Conservation (phyloP, 345 rosid species). For the Ceriops tagal region DNA sequence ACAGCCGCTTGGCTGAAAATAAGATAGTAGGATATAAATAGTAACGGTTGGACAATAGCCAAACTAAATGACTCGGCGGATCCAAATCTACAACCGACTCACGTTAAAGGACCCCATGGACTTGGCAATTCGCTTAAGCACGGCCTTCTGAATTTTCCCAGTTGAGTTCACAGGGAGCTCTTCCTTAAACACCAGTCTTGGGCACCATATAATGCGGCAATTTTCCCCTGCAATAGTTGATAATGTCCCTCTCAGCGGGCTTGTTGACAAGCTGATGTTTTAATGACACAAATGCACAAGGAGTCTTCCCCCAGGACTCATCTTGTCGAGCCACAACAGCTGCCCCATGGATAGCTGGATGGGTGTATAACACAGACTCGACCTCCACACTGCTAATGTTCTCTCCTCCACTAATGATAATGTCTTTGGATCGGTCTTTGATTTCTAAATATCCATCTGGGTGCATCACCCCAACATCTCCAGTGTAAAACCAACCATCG, state of each 20-base stretch:
- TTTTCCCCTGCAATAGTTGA: constrained; percentile 48
- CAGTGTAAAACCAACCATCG: constrained; percentile 26
- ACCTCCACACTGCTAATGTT: constrained; percentile 27
- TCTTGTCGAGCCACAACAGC: constrained; percentile 29
- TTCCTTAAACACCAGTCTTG: constrained; percentile 43
- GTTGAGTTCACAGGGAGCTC: constrained; percentile 77
- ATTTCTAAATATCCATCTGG: constrained; percentile 26
- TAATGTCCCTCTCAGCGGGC: constrained; percentile 40
- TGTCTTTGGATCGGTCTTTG: constrained; percentile 26
- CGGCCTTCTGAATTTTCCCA: constrained; percentile 65
- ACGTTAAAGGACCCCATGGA: neutral
- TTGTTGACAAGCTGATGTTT: neutral
- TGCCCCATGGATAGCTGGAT: constrained; percentile 21
- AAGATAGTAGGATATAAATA: too few relatives aligned
- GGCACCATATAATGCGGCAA: constrained; percentile 86
- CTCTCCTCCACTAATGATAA: constrained; percentile 32
- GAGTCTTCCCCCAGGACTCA: constrained; percentile 27
- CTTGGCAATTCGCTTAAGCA: constrained; percentile 55
- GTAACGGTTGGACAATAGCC: too few relatives aligned
- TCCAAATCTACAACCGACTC: constrained; percentile 6
- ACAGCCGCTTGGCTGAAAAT: too few relatives aligned
- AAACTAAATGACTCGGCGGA: too few relatives aligned
- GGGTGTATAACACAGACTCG: constrained; percentile 17
- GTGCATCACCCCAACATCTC: constrained; percentile 27
- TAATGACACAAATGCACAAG: constrained; percentile 26